A percentile compares a stretch with the other conserved stretches of the same genome.
Evolutionary conservation across 2,329 filamentous ascomycete genomes (phyloP).

Genomic region (Meredithiella fracta): DNA sequence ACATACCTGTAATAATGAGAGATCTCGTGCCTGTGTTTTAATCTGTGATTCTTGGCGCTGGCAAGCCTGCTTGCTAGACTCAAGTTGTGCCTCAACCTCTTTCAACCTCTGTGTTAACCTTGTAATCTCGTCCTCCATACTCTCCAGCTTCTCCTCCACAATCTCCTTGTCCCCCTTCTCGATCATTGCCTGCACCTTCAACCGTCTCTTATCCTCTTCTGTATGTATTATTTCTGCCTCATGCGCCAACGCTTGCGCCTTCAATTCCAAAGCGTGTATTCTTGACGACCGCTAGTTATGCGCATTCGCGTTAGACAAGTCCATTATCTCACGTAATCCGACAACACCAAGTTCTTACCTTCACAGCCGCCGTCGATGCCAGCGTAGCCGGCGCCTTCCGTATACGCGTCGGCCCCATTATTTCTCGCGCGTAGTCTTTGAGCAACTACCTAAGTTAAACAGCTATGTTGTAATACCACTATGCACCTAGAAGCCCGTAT

Average conservation of each 20-base stretch:
- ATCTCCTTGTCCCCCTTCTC: slow-evolving; percentile 58
- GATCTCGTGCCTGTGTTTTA: slow-evolving; percentile 32
- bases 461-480: not conserved
- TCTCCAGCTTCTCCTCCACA: slow-evolving; percentile 44
- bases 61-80: slow-evolving; percentile 26
- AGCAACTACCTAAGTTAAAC: slow-evolving; percentile 1
- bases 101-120: slow-evolving; percentile 26
- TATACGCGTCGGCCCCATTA: slow-evolving; percentile 12
- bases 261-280: slow-evolving; percentile 23
- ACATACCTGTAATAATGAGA: slow-evolving; percentile 31
- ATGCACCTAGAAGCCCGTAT: not conserved
- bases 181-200: slow-evolving; percentile 53
- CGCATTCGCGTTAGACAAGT: not conserved
- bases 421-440: slow-evolving; percentile 6
- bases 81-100: slow-evolving; percentile 27
- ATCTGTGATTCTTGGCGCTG: slow-evolving; percentile 31
- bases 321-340: not conserved
- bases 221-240: slow-evolving; percentile 50
- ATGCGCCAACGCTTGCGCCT: slow-evolving; percentile 56
- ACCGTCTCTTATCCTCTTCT: slow-evolving; percentile 55
- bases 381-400: slow-evolving; percentile 9
- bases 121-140: slow-evolving; percentile 44
- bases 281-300: slow-evolving; percentile 10
- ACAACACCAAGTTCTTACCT: slow-evolving; percentile 6
- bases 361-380: slow-evolving; percentile 4